Evolutionary conservation across 2,329 filamentous ascomycete genomes (phyloP).

Genomic region (Fusarium tanahbumbuense): DNA sequence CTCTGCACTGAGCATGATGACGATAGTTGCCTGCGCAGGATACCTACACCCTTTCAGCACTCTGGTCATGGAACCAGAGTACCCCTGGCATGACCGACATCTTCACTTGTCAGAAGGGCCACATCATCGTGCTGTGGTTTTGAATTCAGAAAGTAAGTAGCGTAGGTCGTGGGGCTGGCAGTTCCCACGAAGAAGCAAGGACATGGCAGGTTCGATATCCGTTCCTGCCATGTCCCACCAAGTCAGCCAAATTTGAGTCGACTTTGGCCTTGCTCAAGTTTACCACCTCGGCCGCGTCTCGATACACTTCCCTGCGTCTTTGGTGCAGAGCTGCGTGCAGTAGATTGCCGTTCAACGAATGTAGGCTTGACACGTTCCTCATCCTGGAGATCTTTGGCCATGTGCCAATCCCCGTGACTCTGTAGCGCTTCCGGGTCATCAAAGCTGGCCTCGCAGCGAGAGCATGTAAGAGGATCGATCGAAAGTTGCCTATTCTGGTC

Average conservation of each 20-base stretch:
- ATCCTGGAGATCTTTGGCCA: constrained; percentile 85
- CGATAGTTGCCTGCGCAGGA: constrained; percentile 8
- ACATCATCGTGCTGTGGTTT: constrained; percentile 11
- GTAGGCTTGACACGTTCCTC: constrained; percentile 64
- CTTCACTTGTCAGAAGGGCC: neutral
- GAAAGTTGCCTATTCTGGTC: constrained; percentile 49
- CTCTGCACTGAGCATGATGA: constrained; percentile 10
- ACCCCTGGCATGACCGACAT: neutral
- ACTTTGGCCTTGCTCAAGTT: constrained; percentile 68
- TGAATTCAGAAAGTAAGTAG: neutral
- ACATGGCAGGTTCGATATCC: constrained; percentile 1
- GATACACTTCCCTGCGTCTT: constrained; percentile 53
- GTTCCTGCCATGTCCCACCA: neutral
- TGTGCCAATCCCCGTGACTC: constrained; percentile 94
- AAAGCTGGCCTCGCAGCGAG: constrained; percentile 73
- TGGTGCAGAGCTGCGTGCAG: constrained; percentile 47
- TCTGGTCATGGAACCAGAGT: neutral
- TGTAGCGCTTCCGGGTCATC: constrained; percentile 67
- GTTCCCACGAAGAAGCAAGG: constrained; percentile 1
- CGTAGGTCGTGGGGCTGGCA: neutral
- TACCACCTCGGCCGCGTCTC: constrained; percentile 55
- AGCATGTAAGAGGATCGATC: constrained; percentile 62
- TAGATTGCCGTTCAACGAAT: constrained; percentile 55
- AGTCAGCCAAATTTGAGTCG: constrained; percentile 69
- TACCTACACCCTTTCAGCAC: neutral